Base-by-base conservation (phyloP, 2,329 filamentous ascomycete species). In the Nemania sp. region DNA sequence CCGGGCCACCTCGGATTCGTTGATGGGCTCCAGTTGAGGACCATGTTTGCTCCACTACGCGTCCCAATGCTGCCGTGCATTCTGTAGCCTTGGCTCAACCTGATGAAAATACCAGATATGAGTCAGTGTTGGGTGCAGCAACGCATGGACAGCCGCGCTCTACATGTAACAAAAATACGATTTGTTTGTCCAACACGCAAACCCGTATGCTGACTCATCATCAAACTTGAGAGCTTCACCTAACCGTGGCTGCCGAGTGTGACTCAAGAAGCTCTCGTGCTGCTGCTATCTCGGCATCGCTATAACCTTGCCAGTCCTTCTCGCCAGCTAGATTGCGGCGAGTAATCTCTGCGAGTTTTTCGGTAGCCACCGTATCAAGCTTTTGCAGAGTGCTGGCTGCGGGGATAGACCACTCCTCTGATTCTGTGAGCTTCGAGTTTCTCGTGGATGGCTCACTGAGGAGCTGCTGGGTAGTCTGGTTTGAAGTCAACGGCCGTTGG, bases 281-380 rank as follows among this genome's bases (percentile, higher is more conserved):
- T 12, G 90, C 90, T 68, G 84, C 83, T 52, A 96, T 77, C 72
- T 96, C 91, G 2, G 83, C 82, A 69, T 84, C 79, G 59, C 89
- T 85, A 74, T 91, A 94, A 9, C 90, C 91, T 69, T 85, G 81
- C 88, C 90, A 92, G 17, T 84, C 83, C 64, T 80, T 81, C 74
- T 91, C 84, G 59, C 83, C 79, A 51, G 83, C 80, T 37, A 80
- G 77, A 71, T 84, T 81, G 63, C 83, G 83, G 62, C 89, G 83
- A 63, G 93, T 85, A 68, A 95, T 93, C 72, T 94, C 90, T 1
- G 84, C 83, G 13, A 96, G 81, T 75, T 92, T 93, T 59, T 81
- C 79, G 1, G 90, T 94, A 20, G 91, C 90, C 59, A 84, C 75
- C 72, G 90, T 84, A 67, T 91, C 89, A 50, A 96, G 80, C 68